Conservation (phyloP, 257 asterid genomes). For the Lycium ferocissimum region DNA sequence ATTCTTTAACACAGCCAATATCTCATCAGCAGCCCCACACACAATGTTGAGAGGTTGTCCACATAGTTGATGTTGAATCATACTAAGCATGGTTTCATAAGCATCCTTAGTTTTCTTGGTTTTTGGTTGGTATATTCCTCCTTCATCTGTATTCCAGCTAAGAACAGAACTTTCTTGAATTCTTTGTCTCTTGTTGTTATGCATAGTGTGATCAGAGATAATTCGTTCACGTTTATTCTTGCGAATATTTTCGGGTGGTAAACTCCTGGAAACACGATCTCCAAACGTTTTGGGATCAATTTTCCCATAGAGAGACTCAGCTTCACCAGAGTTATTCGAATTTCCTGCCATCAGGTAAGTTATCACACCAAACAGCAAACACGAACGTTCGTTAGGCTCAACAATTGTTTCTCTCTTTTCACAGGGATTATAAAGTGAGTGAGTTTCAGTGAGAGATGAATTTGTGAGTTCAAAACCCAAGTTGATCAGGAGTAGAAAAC, state of each 20-base stretch:
- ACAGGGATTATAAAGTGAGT: neutral
- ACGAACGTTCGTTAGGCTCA: too few species aligned
- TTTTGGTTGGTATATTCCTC: slow-evolving; percentile 45
- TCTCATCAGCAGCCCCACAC: neutral
- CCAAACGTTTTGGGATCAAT: too few species aligned
- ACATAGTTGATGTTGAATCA: too few species aligned
- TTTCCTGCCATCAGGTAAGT: too few species aligned
- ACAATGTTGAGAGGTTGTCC: too few species aligned
- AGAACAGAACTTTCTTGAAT: slow-evolving; percentile 42
- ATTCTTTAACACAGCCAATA: too few species aligned
- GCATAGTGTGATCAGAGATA: slow-evolving; percentile 34
- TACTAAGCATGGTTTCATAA: slow-evolving; percentile 40
- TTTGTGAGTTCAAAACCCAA: neutral
- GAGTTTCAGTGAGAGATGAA: neutral
- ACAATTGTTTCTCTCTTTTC: neutral
- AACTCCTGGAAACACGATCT: slow-evolving; percentile 48
- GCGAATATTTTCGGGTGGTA: slow-evolving; percentile 40
- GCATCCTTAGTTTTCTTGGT: slow-evolving; percentile 49
- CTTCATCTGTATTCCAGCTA: slow-evolving; percentile 27
- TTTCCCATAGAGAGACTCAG: slow-evolving; percentile 47
- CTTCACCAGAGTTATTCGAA: slow-evolving; percentile 39
- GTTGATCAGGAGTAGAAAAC: neutral
- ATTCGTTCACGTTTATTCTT: too few species aligned
- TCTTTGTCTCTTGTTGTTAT: slow-evolving; percentile 36
- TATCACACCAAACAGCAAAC: too few species aligned